Conservation (phyloP, 139 green algal species). For the Auxenochlorella protothecoides region DNA sequence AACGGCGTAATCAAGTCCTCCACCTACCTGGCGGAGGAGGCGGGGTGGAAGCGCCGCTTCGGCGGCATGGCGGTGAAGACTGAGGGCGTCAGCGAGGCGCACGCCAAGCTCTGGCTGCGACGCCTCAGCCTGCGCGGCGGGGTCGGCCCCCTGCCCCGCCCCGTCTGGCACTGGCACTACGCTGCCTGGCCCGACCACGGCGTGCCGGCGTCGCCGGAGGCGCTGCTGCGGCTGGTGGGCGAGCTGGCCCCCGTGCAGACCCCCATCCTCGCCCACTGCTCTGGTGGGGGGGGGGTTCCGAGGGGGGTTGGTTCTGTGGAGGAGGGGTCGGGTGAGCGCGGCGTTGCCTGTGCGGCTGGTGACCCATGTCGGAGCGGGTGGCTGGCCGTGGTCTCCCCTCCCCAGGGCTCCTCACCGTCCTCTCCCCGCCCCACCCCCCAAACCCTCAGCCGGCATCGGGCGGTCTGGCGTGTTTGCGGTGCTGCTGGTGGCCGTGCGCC, state of each 20-base stretch:
- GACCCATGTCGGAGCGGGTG: too few relatives aligned
- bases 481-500: conserved; percentile 60
- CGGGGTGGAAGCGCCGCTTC: too few relatives aligned
- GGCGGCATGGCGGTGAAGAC: too few relatives aligned
- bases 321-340: background rate
- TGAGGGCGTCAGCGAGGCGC: too few relatives aligned
- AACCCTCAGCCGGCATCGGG: conserved; percentile 65
- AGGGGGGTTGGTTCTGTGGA: background rate
- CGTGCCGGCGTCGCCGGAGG: conserved; percentile 30
- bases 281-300: conserved; percentile 3
- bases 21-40: too few relatives aligned
- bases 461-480: conserved; percentile 73
- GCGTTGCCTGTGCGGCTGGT: background rate
- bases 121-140: background rate
- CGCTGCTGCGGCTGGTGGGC: conserved; percentile 33
- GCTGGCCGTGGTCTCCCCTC: background rate
- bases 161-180: conserved; percentile 28
- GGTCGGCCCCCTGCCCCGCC: background rate
- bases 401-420: background rate
- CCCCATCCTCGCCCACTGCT: conserved; percentile 53
- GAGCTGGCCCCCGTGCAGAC: conserved; percentile 14
- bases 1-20: too few relatives aligned
- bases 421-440: background rate
- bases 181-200: conserved; percentile 58
- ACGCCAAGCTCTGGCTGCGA: too few relatives aligned